Base-by-base conservation (phyloP, 2,329 filamentous ascomycete species). In the Cladorrhinum sp. region DNA sequence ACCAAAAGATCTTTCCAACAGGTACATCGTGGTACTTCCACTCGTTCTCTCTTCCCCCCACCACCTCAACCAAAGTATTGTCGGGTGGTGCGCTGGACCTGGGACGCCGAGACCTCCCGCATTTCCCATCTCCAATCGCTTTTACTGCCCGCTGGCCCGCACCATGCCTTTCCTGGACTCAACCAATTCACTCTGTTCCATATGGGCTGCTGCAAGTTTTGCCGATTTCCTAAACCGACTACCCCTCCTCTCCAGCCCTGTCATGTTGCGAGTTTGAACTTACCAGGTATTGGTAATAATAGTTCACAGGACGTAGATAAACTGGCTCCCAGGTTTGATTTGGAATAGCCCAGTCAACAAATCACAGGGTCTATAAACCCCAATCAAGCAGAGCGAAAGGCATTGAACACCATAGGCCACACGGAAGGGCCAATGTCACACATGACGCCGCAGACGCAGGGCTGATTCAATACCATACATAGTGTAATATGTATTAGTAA, bases 11-110 rank as follows among this genome's bases (percentile, higher is more conserved):
- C n/a, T n/a, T 42, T 14, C 36, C 36, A 42, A 42, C 36, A 55
- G 36, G 24, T 57, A 57, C 54, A 57, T 57, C n/a, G 39, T 5
- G 39, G 54, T 49, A 57, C 54, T 36, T 57, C 28, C 10, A 3
- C 10, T 16, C 36, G 4, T 12, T 16, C 18, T 50, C 49, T 2
- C 9, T 26, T 20, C 42, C 10, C 42, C n/a, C 16, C n/a, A 46
- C n/a, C n/a, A 7, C 18, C 18, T 20, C 16, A 46, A 46, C 8
- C 12, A 36, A 16, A 10, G 33, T 36, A 16, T 9, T 16, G 33
- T 36, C 33, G 33, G 33, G 33, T 36, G 33, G 42, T 46, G 42
- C 16, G 36, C 36, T 42, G 36, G 36, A 42, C 36, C 36, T 42
- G 36, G 36, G 36, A 8, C 16, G 36, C 36, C 36, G 36, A 42